These are phyloP conservation scores for Neocallimastix lanati DNA, from an alignment of 192 early-diverging fungal species.

Conservation along the genomic window DNA sequence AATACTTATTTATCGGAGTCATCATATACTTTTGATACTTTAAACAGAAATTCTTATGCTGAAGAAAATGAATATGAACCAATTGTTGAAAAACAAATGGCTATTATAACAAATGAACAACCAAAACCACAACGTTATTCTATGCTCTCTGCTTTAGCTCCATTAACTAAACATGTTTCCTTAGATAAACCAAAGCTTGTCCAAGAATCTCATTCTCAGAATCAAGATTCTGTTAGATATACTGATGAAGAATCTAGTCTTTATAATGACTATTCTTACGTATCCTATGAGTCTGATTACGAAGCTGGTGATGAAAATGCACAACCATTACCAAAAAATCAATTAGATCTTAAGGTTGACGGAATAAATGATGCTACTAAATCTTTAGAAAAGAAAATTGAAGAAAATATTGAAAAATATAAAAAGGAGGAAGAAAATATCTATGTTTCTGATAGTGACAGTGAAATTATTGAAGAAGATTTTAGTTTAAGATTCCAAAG, in stretches of 20 bases:
- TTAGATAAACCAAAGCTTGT: not conserved
- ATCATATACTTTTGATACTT: not conserved
- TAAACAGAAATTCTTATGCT: not conserved
- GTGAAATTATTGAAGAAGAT: not conserved
- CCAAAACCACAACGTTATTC: not conserved
- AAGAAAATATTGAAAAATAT: not conserved
- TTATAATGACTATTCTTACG: not conserved
- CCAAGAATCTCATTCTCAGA: not conserved
- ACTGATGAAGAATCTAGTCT: not conserved
- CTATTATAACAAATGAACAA: not conserved
- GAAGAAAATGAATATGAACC: not conserved
- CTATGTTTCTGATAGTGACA: not conserved
- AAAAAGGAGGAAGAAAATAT: not conserved
- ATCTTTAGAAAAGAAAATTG: not conserved
- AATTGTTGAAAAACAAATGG: not conserved
- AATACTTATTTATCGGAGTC: not conserved
- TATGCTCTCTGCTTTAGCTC: not conserved
- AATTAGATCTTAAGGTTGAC: not conserved
- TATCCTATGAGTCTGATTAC: not conserved
- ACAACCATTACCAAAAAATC: not conserved
- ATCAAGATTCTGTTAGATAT: not conserved
- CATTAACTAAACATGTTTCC: not conserved
- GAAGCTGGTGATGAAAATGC: not conserved
- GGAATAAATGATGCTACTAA: not conserved
- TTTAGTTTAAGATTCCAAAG: not conserved